Base-by-base conservation (phyloP, 164 flowering plant species). In the Dillenia turbinata region DNA sequence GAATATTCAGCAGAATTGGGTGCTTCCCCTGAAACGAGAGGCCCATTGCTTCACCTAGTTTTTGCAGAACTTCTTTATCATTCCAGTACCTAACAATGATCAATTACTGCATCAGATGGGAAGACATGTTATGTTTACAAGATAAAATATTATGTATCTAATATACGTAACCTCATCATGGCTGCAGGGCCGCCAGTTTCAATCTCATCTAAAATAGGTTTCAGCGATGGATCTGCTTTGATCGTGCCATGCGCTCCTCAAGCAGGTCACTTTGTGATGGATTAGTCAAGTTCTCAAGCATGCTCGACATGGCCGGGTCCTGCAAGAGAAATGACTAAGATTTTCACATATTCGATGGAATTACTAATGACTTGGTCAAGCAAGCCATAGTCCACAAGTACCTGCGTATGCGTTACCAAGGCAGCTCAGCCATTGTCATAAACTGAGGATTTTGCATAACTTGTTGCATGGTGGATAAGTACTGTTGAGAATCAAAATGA, bases 381-480 rank as follows among this genome's bases (percentile, higher is more conserved):
- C 17, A 53, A 51, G 9, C 46, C 13, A 22, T 52, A 59, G 48
- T 59, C 12, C 44, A 44, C 19, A 48, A 19, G 53, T 77, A 90
- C 98, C 96, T 89, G 94, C 86, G 91, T 85, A 69, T 52, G 94
- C 88, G 79, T 62, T 86, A 63, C 98, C 98, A 79, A 93, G 97
- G 53, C 86, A n/a, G 90, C 73, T 93, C 97, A 69, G 98, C 95
- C 98, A 93, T 91, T 61, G 79, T 78, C 97, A 90, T 87, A 71
- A 90, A 92, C 47, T 88, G 87, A 61, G 97, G 98, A 72, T 91
- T 94, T 74, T 87, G 86, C 96, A 91, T 94, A 70, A 91, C 98
- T 70, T 91, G 95, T 73, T 89, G 95, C 96, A 94, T 87, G 57
- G 96, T 87, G 47, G 88, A 60, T 57, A 69, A 72, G 57, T 91